These are phyloP conservation scores for Coemansia sp. DNA, from an alignment of 192 early-diverging fungal genomes.

Conservation along the genomic window DNA sequence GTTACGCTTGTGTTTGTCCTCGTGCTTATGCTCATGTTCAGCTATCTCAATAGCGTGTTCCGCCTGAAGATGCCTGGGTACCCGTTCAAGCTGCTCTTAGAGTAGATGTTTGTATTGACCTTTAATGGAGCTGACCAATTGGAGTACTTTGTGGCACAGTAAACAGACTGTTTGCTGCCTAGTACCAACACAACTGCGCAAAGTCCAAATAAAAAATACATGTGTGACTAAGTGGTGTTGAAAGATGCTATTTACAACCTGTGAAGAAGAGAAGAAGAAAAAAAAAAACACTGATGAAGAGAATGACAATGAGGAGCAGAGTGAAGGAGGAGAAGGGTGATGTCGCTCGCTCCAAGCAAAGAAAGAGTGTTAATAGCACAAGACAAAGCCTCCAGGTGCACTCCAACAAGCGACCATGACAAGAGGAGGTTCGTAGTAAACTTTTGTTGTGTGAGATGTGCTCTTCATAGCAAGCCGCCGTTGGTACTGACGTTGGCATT, in stretches of 20 bases:
- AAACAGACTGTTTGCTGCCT: not conserved
- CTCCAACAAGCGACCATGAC: not conserved
- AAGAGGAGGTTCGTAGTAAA: not conserved
- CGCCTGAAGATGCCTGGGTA: slow-evolving; percentile 52
- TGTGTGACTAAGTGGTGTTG: not conserved
- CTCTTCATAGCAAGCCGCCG: slow-evolving; percentile 14
- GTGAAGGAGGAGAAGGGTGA: not conserved
- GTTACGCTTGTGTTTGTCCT: slow-evolving; percentile 40
- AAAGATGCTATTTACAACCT: not conserved
- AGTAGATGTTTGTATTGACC: slow-evolving; percentile 8
- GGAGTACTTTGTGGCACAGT: not conserved
- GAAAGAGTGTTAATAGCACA: not conserved
- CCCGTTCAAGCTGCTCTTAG: slow-evolving; percentile 48
- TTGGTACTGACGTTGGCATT: slow-evolving; percentile 2
- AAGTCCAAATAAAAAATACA: not conserved
- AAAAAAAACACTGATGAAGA: not conserved
- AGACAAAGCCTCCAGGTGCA: not conserved
- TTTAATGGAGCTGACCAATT: not conserved
- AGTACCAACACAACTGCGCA: not conserved
- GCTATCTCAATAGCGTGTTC: slow-evolving; percentile 56
- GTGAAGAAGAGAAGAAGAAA: slow-evolving; percentile 1
- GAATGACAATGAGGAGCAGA: not conserved
- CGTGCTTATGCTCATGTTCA: slow-evolving; percentile 41
- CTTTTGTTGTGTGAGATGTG: slow-evolving; percentile 7
- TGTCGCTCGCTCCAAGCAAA: not conserved